Evolutionary conservation across 495 filamentous ascomycete genomes (phyloP), one percentile per base, ranked within the genome.

Genomic region (Xylaria castorea): DNA sequence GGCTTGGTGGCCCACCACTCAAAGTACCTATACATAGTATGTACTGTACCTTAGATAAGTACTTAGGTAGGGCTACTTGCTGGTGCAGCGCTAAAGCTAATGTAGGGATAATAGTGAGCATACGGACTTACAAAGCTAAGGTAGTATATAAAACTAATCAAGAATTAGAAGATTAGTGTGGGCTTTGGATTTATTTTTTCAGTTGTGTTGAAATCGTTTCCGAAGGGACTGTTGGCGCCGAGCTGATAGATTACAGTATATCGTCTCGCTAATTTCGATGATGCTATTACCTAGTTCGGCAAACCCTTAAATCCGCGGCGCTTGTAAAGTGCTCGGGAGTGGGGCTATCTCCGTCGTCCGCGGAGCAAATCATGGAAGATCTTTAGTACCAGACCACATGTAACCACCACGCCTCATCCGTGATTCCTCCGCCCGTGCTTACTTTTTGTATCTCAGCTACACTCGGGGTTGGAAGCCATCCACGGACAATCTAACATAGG

Each of bases 261-360:
- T n/a, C 20, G n/a, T 18, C 46, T 20, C n/a, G 46, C 18, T 5
- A 18, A 48, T 20, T 20, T 18, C 0, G 44, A 46, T 20, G 44
- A 20, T 20, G 14, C 44, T 46, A 20, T 12, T 40, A 38, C 16
- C 36, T 20, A 48, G 16, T 48, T 16, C 16, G 16, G 44, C 14
- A 48, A n/a, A 48, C n/a, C 18, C 20, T 48, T 48, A 48, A 48
- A 48, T 48, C 46, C 46, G 46, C 42, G 16, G 12, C 3, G 44
- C 44, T 14, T 14, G 6, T 46, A 5, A 20, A 46, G 8, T 6
- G 18, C 18, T 16, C 34, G 11, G 5, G 34, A 25, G 25, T 27
- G 34, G 58, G 4, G n/a, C 63, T 22, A 66, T 66, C 63, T 66
- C 63, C 63, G 61, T 25, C 63, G 63, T 66, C 63, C 63, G 63